These are phyloP conservation scores for Rhipidocladum racemiflorum DNA, from an alignment of 176 grass and related monocot genomes.

Conservation along the genomic window DNA sequence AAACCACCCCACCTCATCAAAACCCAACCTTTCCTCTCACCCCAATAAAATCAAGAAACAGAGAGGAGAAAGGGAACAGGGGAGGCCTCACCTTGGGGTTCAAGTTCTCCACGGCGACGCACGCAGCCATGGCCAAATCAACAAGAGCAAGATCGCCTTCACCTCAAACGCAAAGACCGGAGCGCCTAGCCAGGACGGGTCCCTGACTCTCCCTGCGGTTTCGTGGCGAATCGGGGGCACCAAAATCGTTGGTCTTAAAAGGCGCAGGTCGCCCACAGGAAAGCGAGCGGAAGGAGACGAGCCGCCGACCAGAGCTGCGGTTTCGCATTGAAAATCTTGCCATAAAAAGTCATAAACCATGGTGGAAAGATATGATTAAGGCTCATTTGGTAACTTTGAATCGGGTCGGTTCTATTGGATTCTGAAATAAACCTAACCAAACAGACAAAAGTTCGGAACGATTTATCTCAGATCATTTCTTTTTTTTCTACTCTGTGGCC, in stretches of 20 bases:
- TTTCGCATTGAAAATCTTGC: background rate
- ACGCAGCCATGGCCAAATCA: conserved; percentile 36
- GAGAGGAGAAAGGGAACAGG: background rate
- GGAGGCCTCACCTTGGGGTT: conserved; percentile 47
- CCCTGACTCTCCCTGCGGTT: background rate
- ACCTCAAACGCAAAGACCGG: background rate
- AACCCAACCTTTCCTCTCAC: conserved; percentile 8
- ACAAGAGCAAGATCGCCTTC: background rate
- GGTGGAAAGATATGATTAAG: background rate
- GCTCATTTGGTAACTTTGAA: no score
- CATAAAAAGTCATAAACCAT: background rate
- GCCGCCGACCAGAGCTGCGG: conserved; percentile 26
- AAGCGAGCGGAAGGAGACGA: conserved; percentile 11
- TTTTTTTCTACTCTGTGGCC: no score
- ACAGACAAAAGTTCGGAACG: no score
- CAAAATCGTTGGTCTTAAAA: conserved; percentile 8
- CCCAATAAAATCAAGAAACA: background rate
- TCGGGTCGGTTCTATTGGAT: no score
- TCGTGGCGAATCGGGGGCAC: conserved; percentile 42
- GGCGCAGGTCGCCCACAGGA: conserved; percentile 30
- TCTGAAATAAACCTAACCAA: no score
- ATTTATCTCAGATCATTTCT: no score
- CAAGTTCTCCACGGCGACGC: conserved; percentile 46
- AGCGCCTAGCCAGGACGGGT: background rate
- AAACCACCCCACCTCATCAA: background rate